Conservation (phyloP, 2,329 filamentous ascomycete species). For the Pseudonectria foliicola region DNA sequence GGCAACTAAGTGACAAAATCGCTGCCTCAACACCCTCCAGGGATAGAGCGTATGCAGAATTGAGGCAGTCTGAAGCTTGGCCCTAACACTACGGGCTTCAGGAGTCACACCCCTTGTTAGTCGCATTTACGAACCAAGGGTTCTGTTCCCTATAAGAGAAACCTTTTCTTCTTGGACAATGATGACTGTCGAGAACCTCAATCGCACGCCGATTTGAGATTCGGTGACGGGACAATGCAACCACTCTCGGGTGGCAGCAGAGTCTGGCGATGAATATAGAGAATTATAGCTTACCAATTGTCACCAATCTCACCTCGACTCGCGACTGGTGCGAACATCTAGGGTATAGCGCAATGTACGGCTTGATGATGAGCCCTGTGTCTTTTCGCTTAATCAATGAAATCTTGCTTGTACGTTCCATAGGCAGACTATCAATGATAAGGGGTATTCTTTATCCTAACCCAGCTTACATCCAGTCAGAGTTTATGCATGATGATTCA, state of each 20-base stretch:
- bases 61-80: no score
- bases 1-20: no score
- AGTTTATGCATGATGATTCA: conserved; percentile 33
- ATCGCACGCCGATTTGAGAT: no score
- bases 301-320: conserved; percentile 19
- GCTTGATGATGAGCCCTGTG: conserved; percentile 36
- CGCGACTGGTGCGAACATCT: conserved; percentile 38
- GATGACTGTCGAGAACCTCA: no score
- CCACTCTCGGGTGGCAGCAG: background rate
- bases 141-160: no score
- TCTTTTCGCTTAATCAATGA: conserved; percentile 34
- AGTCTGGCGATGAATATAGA: conserved; percentile 5
- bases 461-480: conserved; percentile 38
- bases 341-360: conserved; percentile 36
- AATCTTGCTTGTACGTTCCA: conserved; percentile 40
- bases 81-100: no score
- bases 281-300: conserved; percentile 28
- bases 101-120: no score
- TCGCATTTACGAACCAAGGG: no score
- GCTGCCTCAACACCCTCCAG: no score
- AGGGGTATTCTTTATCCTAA: conserved; percentile 47
- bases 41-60: no score
- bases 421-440: conserved; percentile 38
- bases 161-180: no score
- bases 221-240: no score